These are phyloP conservation scores for Colletotrichum cereale DNA, from an alignment of 2,329 filamentous ascomycete species.

Conservation along the genomic window DNA sequence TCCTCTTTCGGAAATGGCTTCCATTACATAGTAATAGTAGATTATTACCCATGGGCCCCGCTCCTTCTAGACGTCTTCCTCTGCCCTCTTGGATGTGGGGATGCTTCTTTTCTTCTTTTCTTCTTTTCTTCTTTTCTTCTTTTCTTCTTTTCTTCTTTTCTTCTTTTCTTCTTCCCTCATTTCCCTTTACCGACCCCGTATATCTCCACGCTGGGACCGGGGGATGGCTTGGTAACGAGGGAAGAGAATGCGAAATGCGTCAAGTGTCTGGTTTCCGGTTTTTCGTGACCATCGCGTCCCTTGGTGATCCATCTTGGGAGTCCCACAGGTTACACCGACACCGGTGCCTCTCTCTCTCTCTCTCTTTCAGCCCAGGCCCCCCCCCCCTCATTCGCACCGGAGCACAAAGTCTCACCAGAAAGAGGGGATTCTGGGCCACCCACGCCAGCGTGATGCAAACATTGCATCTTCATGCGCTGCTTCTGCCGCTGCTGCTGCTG, in stretches of 20 bases:
- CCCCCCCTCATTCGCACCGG: not conserved
- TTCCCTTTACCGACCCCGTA: not conserved
- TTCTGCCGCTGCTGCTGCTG: not conserved
- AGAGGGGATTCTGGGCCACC: not conserved
- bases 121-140: no score
- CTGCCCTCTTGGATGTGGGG: not conserved
- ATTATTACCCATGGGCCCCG: conserved; percentile 1
- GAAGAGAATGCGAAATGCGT: not conserved
- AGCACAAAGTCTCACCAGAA: not conserved
- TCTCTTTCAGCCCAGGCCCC: no score
- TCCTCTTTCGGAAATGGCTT: not conserved
- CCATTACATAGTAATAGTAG: no score
- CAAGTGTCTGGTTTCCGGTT: not conserved
- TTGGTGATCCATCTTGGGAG: not conserved
- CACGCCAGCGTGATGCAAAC: not conserved
- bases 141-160: not conserved
- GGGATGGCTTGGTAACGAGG: not conserved
- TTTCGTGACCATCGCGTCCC: not conserved
- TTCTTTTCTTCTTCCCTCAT: not conserved
- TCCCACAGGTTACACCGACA: not conserved
- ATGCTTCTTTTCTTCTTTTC: not conserved
- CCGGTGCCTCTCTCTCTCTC: not conserved
- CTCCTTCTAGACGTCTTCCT: conserved; percentile 31
- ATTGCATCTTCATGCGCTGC: not conserved
- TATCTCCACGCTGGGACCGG: not conserved